Conservation (phyloP, 257 asterid species). For the Nicotiana tomentosiformis region DNA sequence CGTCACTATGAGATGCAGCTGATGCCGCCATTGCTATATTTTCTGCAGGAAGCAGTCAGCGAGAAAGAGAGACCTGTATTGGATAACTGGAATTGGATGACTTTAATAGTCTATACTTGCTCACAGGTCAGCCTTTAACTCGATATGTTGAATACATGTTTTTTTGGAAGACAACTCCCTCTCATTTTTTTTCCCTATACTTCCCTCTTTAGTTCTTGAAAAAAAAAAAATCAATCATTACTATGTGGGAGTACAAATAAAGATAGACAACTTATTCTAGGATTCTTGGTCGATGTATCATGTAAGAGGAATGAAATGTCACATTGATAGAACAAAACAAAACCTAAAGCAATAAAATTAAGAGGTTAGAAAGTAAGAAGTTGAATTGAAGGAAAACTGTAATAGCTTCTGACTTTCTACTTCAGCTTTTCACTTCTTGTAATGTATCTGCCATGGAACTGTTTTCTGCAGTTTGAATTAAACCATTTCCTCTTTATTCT, state of each 20-base stretch:
- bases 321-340: too few species aligned
- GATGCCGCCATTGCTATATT: constrained; percentile 77
- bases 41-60: constrained; percentile 61
- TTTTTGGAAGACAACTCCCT: not conserved
- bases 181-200: not conserved
- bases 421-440: not conserved
- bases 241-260: not conserved
- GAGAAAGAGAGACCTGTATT: constrained; percentile 30
- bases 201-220: not conserved
- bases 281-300: too few species aligned
- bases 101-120: constrained; percentile 67
- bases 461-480: not conserved
- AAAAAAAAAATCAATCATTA: not conserved
- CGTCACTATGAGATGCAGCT: constrained; percentile 83
- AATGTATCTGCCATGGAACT: not conserved
- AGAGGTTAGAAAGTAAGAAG: not conserved
- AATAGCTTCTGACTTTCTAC: not conserved
- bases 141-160: not conserved
- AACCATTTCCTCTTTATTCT: not conserved
- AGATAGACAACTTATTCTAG: not conserved
- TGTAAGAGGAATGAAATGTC: too few species aligned
- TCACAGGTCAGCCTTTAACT: constrained; percentile 41
- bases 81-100: constrained; percentile 72
- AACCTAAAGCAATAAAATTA: not conserved
- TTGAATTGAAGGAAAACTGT: constrained; percentile 7